These are phyloP conservation scores for Vanilla planifolia DNA, from an alignment of 106 monocot genomes.

Conservation along the genomic window DNA sequence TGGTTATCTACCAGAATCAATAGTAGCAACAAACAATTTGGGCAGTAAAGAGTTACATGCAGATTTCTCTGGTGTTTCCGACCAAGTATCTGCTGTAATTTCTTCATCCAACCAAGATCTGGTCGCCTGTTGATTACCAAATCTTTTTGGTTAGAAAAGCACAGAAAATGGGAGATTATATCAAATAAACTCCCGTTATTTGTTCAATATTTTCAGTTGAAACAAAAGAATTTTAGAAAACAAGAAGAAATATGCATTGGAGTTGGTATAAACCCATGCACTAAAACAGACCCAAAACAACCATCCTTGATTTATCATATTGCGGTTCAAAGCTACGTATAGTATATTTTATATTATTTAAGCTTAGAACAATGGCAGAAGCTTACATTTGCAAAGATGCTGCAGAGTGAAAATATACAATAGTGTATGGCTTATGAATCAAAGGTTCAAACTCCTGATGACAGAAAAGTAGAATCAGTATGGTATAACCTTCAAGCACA, in stretches of 20 bases:
- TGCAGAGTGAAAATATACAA: constrained; percentile 99
- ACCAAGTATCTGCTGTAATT: constrained; percentile 87
- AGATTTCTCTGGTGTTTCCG: constrained; percentile 88
- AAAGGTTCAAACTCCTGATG: constrained; percentile 90
- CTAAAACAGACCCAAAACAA: too few relatives aligned
- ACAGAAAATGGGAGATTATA: not conserved
- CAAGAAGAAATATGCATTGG: too few relatives aligned
- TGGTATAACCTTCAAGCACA: not conserved
- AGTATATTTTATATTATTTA: not conserved
- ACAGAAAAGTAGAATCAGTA: not conserved
- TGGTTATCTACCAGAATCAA: not conserved
- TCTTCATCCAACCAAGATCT: constrained; percentile 97
- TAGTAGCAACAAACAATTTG: not conserved
- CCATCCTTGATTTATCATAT: too few relatives aligned
- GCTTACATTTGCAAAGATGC: constrained; percentile 96
- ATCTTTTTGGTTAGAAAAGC: not conserved
- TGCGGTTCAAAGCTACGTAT: not conserved
- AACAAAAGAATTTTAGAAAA: too few relatives aligned
- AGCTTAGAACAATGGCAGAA: not conserved
- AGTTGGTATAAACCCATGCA: too few relatives aligned
- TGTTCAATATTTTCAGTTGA: not conserved
- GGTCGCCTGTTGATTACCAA: constrained; percentile 54
- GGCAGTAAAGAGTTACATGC: constrained; percentile 36
- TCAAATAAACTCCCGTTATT: not conserved
- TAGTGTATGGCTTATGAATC: constrained; percentile 93